These are phyloP conservation scores for Mucor velutinosus DNA, from an alignment of 371 early-diverging fungal genomes.

Conservation along the genomic window DNA sequence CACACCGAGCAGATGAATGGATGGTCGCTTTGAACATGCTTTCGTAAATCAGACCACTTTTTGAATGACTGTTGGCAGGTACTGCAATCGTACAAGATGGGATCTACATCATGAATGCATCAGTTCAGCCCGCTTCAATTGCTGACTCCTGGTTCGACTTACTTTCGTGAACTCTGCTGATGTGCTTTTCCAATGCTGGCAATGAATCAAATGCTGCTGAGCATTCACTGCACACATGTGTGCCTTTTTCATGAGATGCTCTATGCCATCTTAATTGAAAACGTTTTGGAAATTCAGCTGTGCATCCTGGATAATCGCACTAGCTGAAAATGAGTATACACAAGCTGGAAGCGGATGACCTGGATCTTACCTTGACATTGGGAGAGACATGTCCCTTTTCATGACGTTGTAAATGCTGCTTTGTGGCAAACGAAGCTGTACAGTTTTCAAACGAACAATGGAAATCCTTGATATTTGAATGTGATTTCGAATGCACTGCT, in stretches of 20 bases:
- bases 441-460: conserved; percentile 43
- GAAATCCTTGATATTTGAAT: conserved; percentile 47
- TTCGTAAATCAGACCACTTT: conserved; percentile 66
- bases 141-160: neutral
- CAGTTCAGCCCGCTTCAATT: neutral
- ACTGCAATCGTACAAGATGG: conserved; percentile 58
- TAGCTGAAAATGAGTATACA: neutral
- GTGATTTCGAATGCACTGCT: conserved; percentile 56
- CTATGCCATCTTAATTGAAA: conserved; percentile 58
- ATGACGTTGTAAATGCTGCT: conserved; percentile 55
- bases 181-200: conserved; percentile 59
- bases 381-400: conserved; percentile 42
- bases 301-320: conserved; percentile 60
- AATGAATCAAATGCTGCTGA: conserved; percentile 51
- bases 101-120: conserved; percentile 24
- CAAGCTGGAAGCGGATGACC: neutral
- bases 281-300: conserved; percentile 55
- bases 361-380: neutral
- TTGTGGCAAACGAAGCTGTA: conserved; percentile 32
- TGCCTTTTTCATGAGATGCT: conserved; percentile 42
- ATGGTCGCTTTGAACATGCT: conserved; percentile 57
- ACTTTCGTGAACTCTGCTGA: conserved; percentile 53
- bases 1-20: conserved; percentile 54
- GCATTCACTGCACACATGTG: conserved; percentile 41
- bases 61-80: conserved; percentile 50